These are phyloP conservation scores for Candida coquimbonensis DNA, from an alignment of 805 yeast genomes.

Conservation along the genomic window DNA sequence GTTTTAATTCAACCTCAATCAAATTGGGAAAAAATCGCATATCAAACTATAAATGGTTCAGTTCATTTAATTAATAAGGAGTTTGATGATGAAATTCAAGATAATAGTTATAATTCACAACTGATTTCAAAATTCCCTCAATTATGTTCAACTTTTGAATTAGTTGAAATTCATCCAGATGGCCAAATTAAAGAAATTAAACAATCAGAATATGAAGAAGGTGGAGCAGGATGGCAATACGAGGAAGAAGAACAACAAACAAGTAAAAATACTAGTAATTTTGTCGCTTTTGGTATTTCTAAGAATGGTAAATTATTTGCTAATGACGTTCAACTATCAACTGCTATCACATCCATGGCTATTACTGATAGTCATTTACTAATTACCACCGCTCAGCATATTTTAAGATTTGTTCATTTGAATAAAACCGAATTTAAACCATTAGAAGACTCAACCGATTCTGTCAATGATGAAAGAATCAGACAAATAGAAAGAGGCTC, in stretches of 20 bases:
- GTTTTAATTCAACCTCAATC: slow-evolving; percentile 50
- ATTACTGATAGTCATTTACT: slow-evolving; percentile 65
- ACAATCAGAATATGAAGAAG: slow-evolving; percentile 9
- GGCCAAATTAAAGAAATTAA: slow-evolving; percentile 19
- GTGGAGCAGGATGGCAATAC: slow-evolving; percentile 2
- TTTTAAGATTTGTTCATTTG: slow-evolving; percentile 75
- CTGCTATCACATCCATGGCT: slow-evolving; percentile 76
- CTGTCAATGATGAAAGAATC: slow-evolving; percentile 65
- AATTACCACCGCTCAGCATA: slow-evolving; percentile 84
- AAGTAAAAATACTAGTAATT: slow-evolving; percentile 18
- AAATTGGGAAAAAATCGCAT: slow-evolving; percentile 44
- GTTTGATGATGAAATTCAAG: slow-evolving; percentile 15
- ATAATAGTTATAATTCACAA: slow-evolving; percentile 24
- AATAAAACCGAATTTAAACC: slow-evolving; percentile 34
- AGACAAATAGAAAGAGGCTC: slow-evolving; percentile 92
- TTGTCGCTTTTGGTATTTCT: slow-evolving; percentile 62
- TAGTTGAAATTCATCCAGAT: slow-evolving; percentile 27
- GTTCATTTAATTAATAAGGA: slow-evolving; percentile 33
- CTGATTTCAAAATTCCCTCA: slow-evolving; percentile 55
- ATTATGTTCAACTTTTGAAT: slow-evolving; percentile 56
- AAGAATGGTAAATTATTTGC: slow-evolving; percentile 68
- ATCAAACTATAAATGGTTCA: slow-evolving; percentile 59
- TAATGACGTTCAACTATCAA: slow-evolving; percentile 49
- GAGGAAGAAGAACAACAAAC: slow-evolving; percentile 1
- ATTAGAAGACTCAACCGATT: slow-evolving; percentile 30